These are phyloP conservation scores for Penicillium sp. DNA, from an alignment of 2,329 filamentous ascomycete genomes.

Conservation along the genomic window DNA sequence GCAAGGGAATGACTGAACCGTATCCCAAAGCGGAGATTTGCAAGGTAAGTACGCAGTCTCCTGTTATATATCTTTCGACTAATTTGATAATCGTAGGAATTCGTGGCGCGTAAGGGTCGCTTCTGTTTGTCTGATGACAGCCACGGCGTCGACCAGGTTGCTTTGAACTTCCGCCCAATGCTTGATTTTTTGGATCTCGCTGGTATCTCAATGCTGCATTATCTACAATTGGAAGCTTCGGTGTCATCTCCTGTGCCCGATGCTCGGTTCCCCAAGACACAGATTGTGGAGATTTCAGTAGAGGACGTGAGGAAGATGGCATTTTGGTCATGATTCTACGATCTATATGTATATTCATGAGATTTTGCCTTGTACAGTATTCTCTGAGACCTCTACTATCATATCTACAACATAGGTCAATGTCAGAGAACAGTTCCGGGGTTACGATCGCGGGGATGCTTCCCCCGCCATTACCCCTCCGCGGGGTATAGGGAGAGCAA, in stretches of 20 bases:
- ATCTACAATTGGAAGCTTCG: conserved; percentile 29
- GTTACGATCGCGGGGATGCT: background rate
- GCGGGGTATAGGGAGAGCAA: background rate
- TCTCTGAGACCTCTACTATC: background rate
- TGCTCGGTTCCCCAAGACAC: conserved; percentile 36
- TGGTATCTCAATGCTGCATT: conserved; percentile 39
- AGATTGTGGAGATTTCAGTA: conserved; percentile 28
- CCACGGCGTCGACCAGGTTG: conserved; percentile 82
- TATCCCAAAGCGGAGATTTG: conserved; percentile 81
- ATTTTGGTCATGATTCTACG: conserved; percentile 27
- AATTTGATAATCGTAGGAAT: conserved; percentile 52
- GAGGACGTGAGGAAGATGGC: conserved; percentile 34
- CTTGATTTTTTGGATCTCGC: conserved; percentile 64
- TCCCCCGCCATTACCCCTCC: background rate
- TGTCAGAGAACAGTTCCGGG: background rate
- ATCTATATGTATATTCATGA: background rate
- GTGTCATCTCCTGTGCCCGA: conserved; percentile 22
- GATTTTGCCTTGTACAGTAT: background rate
- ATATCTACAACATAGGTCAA: background rate
- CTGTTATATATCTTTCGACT: background rate
- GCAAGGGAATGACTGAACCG: conserved; percentile 87
- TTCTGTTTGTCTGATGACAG: conserved; percentile 96
- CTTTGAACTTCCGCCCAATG: conserved; percentile 73
- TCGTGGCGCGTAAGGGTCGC: conserved; percentile 67
- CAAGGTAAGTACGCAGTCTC: conserved; percentile 52